Evolutionary conservation across 2,329 filamentous ascomycete species (phyloP), one percentile per base, ranked within the genome.

Genomic region (Immersiporthe knoxdaviesiana): DNA sequence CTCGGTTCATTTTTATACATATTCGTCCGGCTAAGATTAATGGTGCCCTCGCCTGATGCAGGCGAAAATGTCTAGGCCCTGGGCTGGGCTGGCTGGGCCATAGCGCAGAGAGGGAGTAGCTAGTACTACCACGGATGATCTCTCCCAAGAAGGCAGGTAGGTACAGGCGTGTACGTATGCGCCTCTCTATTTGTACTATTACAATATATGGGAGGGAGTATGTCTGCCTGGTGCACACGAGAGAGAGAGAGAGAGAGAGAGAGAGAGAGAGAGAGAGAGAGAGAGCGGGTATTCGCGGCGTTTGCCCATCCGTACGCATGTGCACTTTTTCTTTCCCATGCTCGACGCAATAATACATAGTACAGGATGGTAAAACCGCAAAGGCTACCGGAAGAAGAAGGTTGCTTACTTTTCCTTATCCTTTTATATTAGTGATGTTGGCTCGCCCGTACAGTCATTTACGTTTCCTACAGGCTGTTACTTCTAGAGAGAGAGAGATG

Each of bases 251-350:
- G 30, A 11, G 21, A n/a, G 56, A n/a, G 56, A 21, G 32, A 7
- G 8, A 47, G 21, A 47, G 44, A 7, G 8, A 47, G 21, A 47
- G 44, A n/a, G 39, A 5, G 32, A 11, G 30, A 11, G 21, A n/a
- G 56, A n/a, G 56, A 21, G 32, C 32, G 56, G 56, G 56, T 59
- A 59, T 59, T n/a, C 56, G 16, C 56, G 56, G 56, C 30, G 3
- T 59, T 24, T 3, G 10, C 16, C 24, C 14, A 47, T 7, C 18
- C 21, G 44, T 5, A n/a, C 44, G 44, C 7, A 37, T 59, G 11
- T 18, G 56, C 8, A 59, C n/a, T n/a, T 47, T 21, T n/a, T 18
- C 44, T 47, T 47, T 4, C 44, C 2, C 44, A n/a, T n/a, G 18
- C 44, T n/a, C 21, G 18, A 18, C 6, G 7, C 41, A 6, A 44